Conservation (phyloP, 305 asterid species). For the Fraxinus nigra region DNA sequence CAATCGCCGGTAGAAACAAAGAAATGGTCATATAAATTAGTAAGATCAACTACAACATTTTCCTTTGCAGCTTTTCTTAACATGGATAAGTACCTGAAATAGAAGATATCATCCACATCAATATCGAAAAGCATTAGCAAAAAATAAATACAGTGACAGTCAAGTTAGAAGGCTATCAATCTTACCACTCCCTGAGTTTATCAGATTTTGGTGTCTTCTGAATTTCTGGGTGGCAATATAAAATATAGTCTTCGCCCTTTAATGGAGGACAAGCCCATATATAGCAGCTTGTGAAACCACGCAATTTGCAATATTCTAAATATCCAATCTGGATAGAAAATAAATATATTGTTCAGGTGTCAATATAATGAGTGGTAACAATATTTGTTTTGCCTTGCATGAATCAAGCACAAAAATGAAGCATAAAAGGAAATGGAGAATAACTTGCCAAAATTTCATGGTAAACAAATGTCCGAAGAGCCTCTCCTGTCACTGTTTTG, state of each 20-base stretch:
- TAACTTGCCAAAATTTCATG: constrained; percentile 91
- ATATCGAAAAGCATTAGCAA: constrained; percentile 16
- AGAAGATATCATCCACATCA: constrained; percentile 26
- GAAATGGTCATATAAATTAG: constrained; percentile 92
- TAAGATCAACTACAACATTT: constrained; percentile 76
- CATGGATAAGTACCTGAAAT: constrained; percentile 92
- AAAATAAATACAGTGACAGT: background rate
- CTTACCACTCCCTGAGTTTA: constrained; percentile 97
- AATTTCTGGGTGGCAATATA: constrained; percentile 99
- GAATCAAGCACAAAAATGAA: constrained; percentile 9
- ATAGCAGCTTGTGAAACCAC: constrained; percentile 98
- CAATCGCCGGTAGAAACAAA: constrained; percentile 75
- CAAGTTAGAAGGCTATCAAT: constrained; percentile 15
- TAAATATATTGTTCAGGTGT: constrained; percentile 10
- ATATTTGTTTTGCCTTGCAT: background rate
- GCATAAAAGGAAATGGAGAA: constrained; percentile 12
- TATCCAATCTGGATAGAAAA: constrained; percentile 75
- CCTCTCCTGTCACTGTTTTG: constrained; percentile 88
- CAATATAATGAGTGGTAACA: background rate
- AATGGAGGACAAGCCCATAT: constrained; percentile 99
- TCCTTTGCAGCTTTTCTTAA: constrained; percentile 85
- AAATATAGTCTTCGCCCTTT: constrained; percentile 97
- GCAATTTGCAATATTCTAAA: constrained; percentile 88
- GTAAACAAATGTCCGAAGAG: constrained; percentile 96
- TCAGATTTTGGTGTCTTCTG: constrained; percentile 98